phyloP scores from a whole-genome alignment of 768 basidiomycete species.

The Boletus rubroflammeus region DNA sequence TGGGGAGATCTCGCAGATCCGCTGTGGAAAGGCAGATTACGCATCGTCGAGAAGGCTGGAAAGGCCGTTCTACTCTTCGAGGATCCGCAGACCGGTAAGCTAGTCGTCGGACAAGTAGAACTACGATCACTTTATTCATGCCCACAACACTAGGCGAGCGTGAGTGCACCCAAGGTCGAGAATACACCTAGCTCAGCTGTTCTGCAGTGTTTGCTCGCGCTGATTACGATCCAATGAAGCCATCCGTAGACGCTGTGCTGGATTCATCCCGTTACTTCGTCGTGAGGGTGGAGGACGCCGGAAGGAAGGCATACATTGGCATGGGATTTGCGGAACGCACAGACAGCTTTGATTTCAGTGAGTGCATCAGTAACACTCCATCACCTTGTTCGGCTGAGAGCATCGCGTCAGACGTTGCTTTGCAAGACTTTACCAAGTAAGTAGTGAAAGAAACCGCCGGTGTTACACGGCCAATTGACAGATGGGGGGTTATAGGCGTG shows the following conservation, averaged over 20 bases:
- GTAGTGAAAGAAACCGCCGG: slow-evolving; percentile 1
- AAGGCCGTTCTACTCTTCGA: slow-evolving; percentile 75
- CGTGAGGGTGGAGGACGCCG: slow-evolving; percentile 82
- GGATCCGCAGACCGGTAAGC: slow-evolving; percentile 71
- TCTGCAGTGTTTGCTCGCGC: slow-evolving; percentile 80
- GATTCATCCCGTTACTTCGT: slow-evolving; percentile 97
- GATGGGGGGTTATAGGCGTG: slow-evolving; percentile 42
- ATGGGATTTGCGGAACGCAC: slow-evolving; percentile 88
- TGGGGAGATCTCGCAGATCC: slow-evolving; percentile 86
- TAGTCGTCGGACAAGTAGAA: neutral
- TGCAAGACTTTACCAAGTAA: slow-evolving; percentile 85
- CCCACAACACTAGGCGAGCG: slow-evolving; percentile 52
- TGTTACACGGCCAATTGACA: neutral
- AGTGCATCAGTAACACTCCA: slow-evolving; percentile 28
- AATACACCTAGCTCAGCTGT: slow-evolving; percentile 4
- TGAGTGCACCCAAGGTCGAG: slow-evolving; percentile 35
- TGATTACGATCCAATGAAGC: slow-evolving; percentile 72
- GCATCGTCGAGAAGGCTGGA: slow-evolving; percentile 74
- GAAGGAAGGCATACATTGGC: slow-evolving; percentile 88
- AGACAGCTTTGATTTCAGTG: slow-evolving; percentile 91
- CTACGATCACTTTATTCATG: slow-evolving; percentile 1
- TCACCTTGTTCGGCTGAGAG: slow-evolving; percentile 5
- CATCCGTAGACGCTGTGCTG: slow-evolving; percentile 90
- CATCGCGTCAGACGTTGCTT: slow-evolving; percentile 60
- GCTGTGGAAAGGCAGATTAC: slow-evolving; percentile 88